These are phyloP conservation scores for Polyplosphaeria fusca DNA, from an alignment of 495 filamentous ascomycete species.

Conservation along the genomic window DNA sequence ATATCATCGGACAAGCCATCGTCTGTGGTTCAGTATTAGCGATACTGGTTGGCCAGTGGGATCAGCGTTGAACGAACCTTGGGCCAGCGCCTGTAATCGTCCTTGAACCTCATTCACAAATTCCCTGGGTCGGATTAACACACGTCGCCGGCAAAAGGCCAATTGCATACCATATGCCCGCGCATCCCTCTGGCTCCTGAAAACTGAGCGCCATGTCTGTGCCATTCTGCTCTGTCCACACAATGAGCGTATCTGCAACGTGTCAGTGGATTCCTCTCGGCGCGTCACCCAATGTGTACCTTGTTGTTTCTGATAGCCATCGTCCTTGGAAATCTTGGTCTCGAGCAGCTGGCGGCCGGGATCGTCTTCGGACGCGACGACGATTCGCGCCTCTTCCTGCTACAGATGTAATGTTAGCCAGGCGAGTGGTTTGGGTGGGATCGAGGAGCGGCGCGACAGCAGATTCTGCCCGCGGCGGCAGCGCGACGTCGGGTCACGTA, in stretches of 20 bases:
- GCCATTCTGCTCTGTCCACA: conserved; percentile 87
- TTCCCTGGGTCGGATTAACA: conserved; percentile 58
- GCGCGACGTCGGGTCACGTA: conserved; percentile 49
- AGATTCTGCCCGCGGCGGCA: background rate
- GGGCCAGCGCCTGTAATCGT: conserved; percentile 45
- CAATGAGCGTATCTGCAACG: conserved; percentile 82
- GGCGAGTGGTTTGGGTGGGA: background rate
- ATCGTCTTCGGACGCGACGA: conserved; percentile 90
- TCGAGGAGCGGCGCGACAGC: conserved; percentile 9
- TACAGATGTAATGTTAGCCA: conserved; percentile 22
- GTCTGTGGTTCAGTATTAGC: conserved; percentile 49
- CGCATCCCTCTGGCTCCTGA: conserved; percentile 94
- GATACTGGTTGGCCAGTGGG: background rate
- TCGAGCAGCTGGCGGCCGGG: conserved; percentile 78
- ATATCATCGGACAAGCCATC: conserved; percentile 87
- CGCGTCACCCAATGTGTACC: conserved; percentile 52
- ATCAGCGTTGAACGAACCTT: conserved; percentile 14
- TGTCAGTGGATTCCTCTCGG: conserved; percentile 2
- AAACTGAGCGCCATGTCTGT: conserved; percentile 98
- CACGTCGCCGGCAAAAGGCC: background rate
- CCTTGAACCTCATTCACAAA: conserved; percentile 85
- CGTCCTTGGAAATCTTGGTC: conserved; percentile 86
- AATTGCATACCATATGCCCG: conserved; percentile 72
- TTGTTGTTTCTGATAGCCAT: conserved; percentile 98
- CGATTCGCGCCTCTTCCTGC: conserved; percentile 80